Evolutionary conservation across 2,329 filamentous ascomycete species (phyloP).

Genomic region (Fusarium marasasianum): DNA sequence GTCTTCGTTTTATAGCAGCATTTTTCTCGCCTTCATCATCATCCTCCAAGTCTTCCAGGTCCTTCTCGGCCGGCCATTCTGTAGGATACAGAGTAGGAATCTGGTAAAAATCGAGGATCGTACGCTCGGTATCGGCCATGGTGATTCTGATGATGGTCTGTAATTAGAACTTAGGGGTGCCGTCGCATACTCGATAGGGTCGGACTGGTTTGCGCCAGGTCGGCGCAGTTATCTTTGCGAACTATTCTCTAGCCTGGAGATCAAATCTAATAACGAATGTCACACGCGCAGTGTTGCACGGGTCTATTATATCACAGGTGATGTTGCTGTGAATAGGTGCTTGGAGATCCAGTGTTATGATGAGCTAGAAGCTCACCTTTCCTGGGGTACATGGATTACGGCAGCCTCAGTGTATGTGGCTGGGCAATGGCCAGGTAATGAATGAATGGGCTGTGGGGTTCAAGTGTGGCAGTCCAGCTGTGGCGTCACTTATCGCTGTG

Average conservation of each 20-base stretch:
- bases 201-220: slow-evolving; percentile 3
- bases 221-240: not conserved
- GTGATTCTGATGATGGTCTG: slow-evolving; percentile 32
- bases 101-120: slow-evolving; percentile 89
- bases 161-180: slow-evolving; percentile 24
- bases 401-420: not conserved
- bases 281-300: not conserved
- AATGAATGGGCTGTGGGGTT: not conserved
- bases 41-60: slow-evolving; percentile 70
- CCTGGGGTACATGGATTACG: not conserved
- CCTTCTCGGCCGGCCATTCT: slow-evolving; percentile 86
- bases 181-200: slow-evolving; percentile 27
- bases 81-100: slow-evolving; percentile 80
- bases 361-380: slow-evolving; percentile 10
- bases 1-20: slow-evolving; percentile 65
- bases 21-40: slow-evolving; percentile 64
- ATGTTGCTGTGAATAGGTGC: slow-evolving; percentile 1
- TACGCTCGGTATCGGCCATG: slow-evolving; percentile 78
- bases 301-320: not conserved
- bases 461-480: not conserved
- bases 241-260: not conserved
- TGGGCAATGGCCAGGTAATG: not conserved
- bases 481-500: slow-evolving; percentile 17
- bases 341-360: slow-evolving; percentile 13
- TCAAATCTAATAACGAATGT: not conserved